Evolutionary conservation across 1,284 basidiomycete genomes (phyloP).

Genomic region (Moesziomyces sp.): DNA sequence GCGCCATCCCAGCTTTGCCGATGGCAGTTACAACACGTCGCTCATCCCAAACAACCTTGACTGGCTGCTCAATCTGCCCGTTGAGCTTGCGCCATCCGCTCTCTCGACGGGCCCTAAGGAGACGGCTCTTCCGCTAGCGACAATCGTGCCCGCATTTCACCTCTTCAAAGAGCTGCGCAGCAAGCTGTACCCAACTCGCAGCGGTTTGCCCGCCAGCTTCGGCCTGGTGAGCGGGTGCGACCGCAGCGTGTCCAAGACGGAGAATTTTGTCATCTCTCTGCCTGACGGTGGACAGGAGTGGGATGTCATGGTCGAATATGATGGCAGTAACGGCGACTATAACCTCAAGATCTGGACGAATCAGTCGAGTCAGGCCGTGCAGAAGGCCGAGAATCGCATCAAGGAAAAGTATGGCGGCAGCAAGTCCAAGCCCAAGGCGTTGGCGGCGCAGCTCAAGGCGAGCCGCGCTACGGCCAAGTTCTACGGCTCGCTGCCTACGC

Average conservation of each 20-base stretch:
- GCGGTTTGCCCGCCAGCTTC: background rate
- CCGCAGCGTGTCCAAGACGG: slow-evolving; percentile 10
- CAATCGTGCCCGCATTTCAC: slow-evolving; percentile 1
- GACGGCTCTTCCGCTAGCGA: background rate
- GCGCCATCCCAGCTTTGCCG: slow-evolving; percentile 1
- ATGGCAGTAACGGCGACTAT: slow-evolving; percentile 3
- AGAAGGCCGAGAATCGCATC: slow-evolving; percentile 6
- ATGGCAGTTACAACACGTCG: slow-evolving; percentile 6
- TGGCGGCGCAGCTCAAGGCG: slow-evolving; percentile 5
- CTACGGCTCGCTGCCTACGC: slow-evolving; percentile 7
- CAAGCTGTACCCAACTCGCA: slow-evolving; percentile 4
- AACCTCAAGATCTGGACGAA: slow-evolving; percentile 3
- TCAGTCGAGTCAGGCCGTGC: background rate
- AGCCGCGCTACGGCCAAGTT: slow-evolving; percentile 4
- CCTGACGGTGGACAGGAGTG: slow-evolving; percentile 6
- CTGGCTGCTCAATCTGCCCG: slow-evolving; percentile 4
- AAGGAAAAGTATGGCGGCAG: slow-evolving; percentile 3
- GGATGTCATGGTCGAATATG: slow-evolving; percentile 6
- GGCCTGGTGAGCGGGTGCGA: slow-evolving; percentile 4
- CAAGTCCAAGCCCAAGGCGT: slow-evolving; percentile 1
- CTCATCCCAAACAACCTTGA: slow-evolving; percentile 5
- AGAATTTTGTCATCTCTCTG: slow-evolving; percentile 6
- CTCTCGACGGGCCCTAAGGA: slow-evolving; percentile 4
- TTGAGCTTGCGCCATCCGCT: slow-evolving; percentile 1
- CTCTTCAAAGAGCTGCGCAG: slow-evolving; percentile 5